A percentile compares a stretch with the other conserved stretches of the same genome.
These are phyloP conservation scores for Acer saccharum DNA, from an alignment of 345 rosid species.

Conservation along the genomic window DNA sequence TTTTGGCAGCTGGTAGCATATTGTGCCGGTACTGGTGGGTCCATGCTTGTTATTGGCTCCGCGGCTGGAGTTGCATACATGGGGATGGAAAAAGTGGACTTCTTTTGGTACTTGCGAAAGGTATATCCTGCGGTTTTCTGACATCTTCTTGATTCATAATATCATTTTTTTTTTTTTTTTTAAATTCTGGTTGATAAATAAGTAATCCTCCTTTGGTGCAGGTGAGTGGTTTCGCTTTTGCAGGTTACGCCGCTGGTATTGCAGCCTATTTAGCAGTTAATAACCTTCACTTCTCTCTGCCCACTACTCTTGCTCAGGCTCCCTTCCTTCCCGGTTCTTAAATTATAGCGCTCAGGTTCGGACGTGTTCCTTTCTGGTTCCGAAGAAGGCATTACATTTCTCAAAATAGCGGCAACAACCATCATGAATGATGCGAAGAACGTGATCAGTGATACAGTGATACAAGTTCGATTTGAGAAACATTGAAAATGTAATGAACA, in stretches of 20 bases:
- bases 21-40: conserved; percentile 97
- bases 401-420: background rate
- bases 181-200: background rate
- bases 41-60: conserved; percentile 89
- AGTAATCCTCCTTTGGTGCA: conserved; percentile 29
- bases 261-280: conserved; percentile 55
- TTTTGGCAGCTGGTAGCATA: conserved; percentile 96
- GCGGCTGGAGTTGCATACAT: conserved; percentile 97
- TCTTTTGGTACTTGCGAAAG: conserved; percentile 96
- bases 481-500: background rate
- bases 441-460: background rate
- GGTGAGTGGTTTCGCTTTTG: conserved; percentile 95
- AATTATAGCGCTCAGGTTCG: background rate
- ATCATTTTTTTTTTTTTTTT: background rate
- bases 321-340: conserved; percentile 64
- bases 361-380: background rate
- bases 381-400: background rate
- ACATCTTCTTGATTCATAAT: background rate
- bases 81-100: conserved; percentile 99
- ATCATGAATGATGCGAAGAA: background rate
- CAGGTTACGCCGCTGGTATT: conserved; percentile 85
- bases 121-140: conserved; percentile 31
- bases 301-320: conserved; percentile 61
- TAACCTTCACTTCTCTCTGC: conserved; percentile 46
- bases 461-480: background rate